Percentiles rank a stretch among this genome's conserved stretches.
These are phyloP conservation scores for Suhomyces sp. DNA, from an alignment of 805 yeast genomes.

Conservation along the genomic window DNA sequence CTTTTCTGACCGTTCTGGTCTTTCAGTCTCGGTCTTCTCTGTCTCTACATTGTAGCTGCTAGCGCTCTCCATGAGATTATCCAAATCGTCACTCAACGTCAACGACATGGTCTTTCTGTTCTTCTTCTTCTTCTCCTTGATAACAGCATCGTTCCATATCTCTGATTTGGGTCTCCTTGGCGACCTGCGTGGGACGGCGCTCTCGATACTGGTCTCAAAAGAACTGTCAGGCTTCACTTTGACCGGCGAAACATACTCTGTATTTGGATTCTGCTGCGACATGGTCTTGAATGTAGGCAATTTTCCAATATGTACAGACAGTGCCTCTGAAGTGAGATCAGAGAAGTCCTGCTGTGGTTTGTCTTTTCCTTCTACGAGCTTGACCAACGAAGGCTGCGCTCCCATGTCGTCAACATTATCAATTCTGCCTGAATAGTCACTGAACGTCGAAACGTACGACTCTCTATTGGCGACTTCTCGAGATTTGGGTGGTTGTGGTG, in stretches of 20 bases:
- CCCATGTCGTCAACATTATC: conserved; percentile 20
- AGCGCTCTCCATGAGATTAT: conserved; percentile 37
- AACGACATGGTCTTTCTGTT: conserved; percentile 16
- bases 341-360: conserved; percentile 1
- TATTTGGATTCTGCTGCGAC: conserved; percentile 4
- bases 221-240: conserved; percentile 25
- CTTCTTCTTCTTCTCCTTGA: conserved; percentile 1
- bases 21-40: not conserved
- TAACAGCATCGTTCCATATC: not conserved
- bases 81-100: conserved; percentile 35
- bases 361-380: conserved; percentile 1
- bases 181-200: conserved; percentile 39
- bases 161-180: conserved; percentile 36
- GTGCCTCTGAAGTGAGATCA: conserved; percentile 9
- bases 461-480: conserved; percentile 7
- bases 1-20: not conserved
- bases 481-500: conserved; percentile 7
- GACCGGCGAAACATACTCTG: not conserved
- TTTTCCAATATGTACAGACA: conserved; percentile 17
- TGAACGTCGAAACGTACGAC: conserved; percentile 14
- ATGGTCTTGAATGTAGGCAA: conserved; percentile 17
- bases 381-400: conserved; percentile 5
- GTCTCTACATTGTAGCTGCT: conserved; percentile 7
- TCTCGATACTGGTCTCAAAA: conserved; percentile 34
- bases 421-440: conserved; percentile 20